Evolutionary conservation across 2,329 filamentous ascomycete species (phyloP).

Genomic region (Anthostomella pinea): DNA sequence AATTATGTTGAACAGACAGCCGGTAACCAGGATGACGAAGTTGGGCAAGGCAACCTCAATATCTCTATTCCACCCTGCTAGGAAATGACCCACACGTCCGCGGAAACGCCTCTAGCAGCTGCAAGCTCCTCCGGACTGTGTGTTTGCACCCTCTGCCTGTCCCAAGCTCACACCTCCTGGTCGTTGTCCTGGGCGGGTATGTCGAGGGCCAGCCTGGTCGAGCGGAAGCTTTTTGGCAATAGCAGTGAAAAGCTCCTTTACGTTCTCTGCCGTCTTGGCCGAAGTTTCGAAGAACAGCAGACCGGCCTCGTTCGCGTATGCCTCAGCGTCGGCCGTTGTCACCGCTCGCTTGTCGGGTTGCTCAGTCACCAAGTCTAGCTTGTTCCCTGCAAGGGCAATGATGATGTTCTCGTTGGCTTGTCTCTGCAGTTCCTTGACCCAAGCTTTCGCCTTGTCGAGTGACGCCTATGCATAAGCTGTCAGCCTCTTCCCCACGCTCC

Average conservation of each 20-base stretch:
- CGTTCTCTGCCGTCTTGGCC: constrained; percentile 95
- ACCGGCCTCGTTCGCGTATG: constrained; percentile 89
- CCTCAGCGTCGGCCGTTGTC: constrained; percentile 82
- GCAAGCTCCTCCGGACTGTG: constrained; percentile 54
- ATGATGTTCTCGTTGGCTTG: constrained; percentile 99
- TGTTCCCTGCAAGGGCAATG: constrained; percentile 96
- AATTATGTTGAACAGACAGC: too few species aligned
- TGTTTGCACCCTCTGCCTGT: constrained; percentile 54
- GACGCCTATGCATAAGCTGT: too few species aligned
- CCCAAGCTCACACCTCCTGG: constrained; percentile 54
- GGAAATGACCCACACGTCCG: constrained; percentile 14
- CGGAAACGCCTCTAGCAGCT: constrained; percentile 45
- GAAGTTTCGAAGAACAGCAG: constrained; percentile 98
- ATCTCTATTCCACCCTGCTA: constrained; percentile 15
- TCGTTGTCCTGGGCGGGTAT: constrained; percentile 65
- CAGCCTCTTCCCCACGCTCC: too few species aligned
- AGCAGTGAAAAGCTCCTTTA: constrained; percentile 90
- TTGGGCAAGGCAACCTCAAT: too few species aligned
- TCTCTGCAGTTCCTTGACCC: constrained; percentile 98
- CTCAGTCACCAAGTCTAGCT: constrained; percentile 91
- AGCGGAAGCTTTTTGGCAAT: constrained; percentile 97
- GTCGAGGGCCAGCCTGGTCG: constrained; percentile 91
- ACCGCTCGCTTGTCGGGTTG: constrained; percentile 96
- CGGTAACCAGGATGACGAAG: too few species aligned
- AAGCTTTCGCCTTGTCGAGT: constrained; percentile 97